Evolutionary conservation across 176 grass and related monocot species (phyloP).

Genomic region (Elymus sibiricus): DNA sequence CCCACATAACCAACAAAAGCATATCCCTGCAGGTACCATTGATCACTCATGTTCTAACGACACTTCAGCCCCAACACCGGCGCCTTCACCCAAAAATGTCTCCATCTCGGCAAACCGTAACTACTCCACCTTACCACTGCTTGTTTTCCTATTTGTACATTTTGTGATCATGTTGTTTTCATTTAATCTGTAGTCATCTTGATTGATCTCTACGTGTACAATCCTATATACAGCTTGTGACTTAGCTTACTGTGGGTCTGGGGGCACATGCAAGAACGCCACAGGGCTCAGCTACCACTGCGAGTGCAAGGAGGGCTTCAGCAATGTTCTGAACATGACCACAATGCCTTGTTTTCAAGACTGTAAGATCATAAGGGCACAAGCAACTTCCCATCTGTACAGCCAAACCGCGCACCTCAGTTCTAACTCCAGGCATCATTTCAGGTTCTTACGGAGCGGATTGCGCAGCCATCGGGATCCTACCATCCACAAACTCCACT

Average conservation of each 20-base stretch:
- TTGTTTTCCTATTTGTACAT: neutral
- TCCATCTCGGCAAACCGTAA: slow-evolving; percentile 64
- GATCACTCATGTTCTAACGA: slow-evolving; percentile 50
- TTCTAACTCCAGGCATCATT: slow-evolving; percentile 1
- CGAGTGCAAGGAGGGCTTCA: slow-evolving; percentile 56
- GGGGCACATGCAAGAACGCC: slow-evolving; percentile 57
- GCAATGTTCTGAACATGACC: slow-evolving; percentile 74
- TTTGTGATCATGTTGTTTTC: neutral
- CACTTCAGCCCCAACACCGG: slow-evolving; percentile 19
- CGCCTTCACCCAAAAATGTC: slow-evolving; percentile 38
- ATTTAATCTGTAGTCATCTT: neutral
- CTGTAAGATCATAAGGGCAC: slow-evolving; percentile 43
- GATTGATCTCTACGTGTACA: neutral
- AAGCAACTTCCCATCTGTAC: neutral
- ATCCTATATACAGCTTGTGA: slow-evolving; percentile 51
- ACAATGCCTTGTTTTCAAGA: slow-evolving; percentile 64
- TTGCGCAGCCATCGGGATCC: slow-evolving; percentile 57
- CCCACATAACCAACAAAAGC: neutral
- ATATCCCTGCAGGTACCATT: slow-evolving; percentile 61
- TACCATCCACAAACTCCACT: slow-evolving; percentile 41
- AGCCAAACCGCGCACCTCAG: neutral
- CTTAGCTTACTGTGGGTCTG: slow-evolving; percentile 55
- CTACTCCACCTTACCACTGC: neutral
- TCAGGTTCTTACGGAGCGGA: slow-evolving; percentile 72
- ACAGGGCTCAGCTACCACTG: slow-evolving; percentile 58